Base-by-base conservation (phyloP, 176 grass and related monocot genomes). In the Lolium multiflorum region DNA sequence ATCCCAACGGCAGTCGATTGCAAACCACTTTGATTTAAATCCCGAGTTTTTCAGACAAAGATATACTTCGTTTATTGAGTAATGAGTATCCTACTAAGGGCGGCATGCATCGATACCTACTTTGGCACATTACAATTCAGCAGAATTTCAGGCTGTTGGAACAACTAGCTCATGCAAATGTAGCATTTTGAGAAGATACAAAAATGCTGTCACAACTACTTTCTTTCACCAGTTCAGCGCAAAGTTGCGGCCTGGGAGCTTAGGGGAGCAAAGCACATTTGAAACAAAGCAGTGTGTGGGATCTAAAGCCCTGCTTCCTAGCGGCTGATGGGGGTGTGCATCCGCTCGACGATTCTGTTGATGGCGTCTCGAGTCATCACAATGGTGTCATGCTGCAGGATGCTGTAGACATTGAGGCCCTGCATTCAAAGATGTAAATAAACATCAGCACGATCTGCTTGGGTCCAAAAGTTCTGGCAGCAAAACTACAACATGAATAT, bases 341-440 rank as follows among this genome's bases (percentile, higher is more conserved):
- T 98, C 24, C 88, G 81, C 86, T 96, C 86, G 0, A 91, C 88
- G 6, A 98, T 98, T 90, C 91, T 90, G 59, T 83, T 98, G 71
- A 98, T 81, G 21, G 91, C 91, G 39, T 78, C 86, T 56, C 49
- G 83, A 16, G 91, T 92, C 96, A 98, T 94, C 61, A 91, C 93
- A 26, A 95, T 69, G 5, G 88, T 95, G 44, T 98, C 96, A 84
- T 98, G 93, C 87, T 93, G 90, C 75, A 98, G 85, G 81, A 98
- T 95, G 61, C 93, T 95, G 84, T 98, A 95, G 38, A 95, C 91
- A 31, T 95, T 86, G 41, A 98, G 83, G 13, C 92, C 93, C 96
- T 98, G 90, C 84, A 81, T 86, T 77, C 41, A 22, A 54, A 11
- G 16, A 74, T 70, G 79, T 47, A 24, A 48, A 35, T 35, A 35